phyloP scores from a whole-genome alignment of 805 yeast genomes.

The Candida berthetii region DNA sequence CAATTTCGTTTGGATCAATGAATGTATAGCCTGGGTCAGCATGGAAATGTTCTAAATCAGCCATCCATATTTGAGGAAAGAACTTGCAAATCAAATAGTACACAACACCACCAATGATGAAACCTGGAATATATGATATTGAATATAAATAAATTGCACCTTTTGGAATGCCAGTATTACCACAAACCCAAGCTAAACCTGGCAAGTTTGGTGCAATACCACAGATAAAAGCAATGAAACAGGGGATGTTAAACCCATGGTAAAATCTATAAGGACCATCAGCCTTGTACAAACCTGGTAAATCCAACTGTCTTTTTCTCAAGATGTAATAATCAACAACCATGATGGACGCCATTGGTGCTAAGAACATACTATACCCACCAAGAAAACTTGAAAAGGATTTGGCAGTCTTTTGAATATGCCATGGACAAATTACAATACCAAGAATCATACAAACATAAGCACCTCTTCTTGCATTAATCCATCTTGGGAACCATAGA shows the following conservation, averaged over 20 bases:
- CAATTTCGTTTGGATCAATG: too few relatives aligned
- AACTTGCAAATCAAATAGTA: slow-evolving; percentile 41
- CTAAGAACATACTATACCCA: slow-evolving; percentile 74
- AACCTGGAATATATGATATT: slow-evolving; percentile 49
- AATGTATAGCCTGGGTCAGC: too few relatives aligned
- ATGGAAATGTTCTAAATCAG: too few relatives aligned
- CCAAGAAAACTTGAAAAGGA: slow-evolving; percentile 70
- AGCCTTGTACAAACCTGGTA: slow-evolving; percentile 55
- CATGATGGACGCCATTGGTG: slow-evolving; percentile 72
- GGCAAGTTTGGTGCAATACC: slow-evolving; percentile 33
- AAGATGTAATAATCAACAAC: slow-evolving; percentile 53
- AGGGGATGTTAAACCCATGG: slow-evolving; percentile 76
- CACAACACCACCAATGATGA: slow-evolving; percentile 39
- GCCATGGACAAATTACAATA: slow-evolving; percentile 72
- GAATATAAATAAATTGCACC: slow-evolving; percentile 68
- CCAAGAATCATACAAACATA: slow-evolving; percentile 65
- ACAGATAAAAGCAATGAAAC: slow-evolving; percentile 53
- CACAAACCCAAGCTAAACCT: slow-evolving; percentile 44
- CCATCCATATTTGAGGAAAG: slow-evolving; percentile 31
- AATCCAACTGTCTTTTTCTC: slow-evolving; percentile 58
- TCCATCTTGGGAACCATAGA: slow-evolving; percentile 54
- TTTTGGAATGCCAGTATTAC: slow-evolving; percentile 54
- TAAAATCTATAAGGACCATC: slow-evolving; percentile 44
- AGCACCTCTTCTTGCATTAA: slow-evolving; percentile 57
- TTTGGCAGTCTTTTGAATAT: too few relatives aligned